phyloP scores from a whole-genome alignment of 176 grass and related monocot species.

The Juncus inflexus region DNA sequence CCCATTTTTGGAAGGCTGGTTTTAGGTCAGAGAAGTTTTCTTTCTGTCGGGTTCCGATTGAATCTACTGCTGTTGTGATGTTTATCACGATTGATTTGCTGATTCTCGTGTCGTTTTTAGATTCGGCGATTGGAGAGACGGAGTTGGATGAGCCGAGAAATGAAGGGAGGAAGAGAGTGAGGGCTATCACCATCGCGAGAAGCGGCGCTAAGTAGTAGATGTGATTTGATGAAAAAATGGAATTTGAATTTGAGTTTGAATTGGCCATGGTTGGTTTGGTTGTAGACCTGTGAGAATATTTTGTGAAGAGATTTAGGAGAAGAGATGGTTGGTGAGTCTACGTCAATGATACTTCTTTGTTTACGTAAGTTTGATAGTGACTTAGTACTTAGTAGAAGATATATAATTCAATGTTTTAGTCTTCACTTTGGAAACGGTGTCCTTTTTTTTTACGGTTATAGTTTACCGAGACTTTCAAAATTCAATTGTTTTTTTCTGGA shows the following conservation, averaged over 20 bases:
- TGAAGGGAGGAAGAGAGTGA: constrained; percentile 30
- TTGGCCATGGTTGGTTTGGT: constrained; percentile 18
- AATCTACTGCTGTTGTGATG: constrained; percentile 21
- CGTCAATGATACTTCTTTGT: constrained; percentile 11
- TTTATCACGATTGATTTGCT: neutral
- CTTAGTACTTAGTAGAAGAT: neutral
- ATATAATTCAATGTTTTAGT: no score
- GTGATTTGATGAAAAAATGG: constrained; percentile 21
- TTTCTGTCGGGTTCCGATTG: constrained; percentile 25
- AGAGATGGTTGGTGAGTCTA: neutral
- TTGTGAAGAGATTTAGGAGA: constrained; percentile 9
- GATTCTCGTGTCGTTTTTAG: neutral
- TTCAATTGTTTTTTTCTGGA: no score
- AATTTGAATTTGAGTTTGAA: constrained; percentile 14
- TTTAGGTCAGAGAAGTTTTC: constrained; percentile 33
- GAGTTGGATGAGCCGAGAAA: constrained; percentile 34
- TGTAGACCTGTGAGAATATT: neutral
- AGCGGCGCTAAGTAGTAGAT: constrained; percentile 41
- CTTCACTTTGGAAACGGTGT: no score
- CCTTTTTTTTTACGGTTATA: no score
- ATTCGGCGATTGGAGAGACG: neutral
- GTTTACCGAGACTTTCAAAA: no score
- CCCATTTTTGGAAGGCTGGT: constrained; percentile 34
- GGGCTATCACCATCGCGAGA: constrained; percentile 23
- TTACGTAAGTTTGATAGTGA: neutral